Evolutionary conservation across 2,329 filamentous ascomycete genomes (phyloP).

Genomic region (Escovopsis sp.): DNA sequence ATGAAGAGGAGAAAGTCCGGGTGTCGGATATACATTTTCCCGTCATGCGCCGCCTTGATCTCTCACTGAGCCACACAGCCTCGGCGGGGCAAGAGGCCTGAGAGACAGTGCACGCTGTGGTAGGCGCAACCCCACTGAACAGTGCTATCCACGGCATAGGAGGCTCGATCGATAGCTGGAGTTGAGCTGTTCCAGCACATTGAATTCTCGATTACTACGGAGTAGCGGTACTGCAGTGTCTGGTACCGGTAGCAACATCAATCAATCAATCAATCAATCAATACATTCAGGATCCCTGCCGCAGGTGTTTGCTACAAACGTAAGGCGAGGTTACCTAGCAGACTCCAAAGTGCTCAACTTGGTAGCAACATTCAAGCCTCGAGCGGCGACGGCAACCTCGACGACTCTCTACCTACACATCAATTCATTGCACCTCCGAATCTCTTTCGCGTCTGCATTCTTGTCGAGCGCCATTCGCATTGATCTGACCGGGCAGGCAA

Average conservation of each 20-base stretch:
- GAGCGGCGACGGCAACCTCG: not conserved
- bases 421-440: not conserved
- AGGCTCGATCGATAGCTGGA: no score
- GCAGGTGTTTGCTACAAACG: not conserved
- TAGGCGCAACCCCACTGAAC: no score
- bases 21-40: not conserved
- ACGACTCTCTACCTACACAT: not conserved
- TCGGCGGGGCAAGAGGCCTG: no score
- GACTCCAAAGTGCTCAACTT: not conserved
- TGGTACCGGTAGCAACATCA: no score
- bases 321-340: slow-evolving; percentile 1
- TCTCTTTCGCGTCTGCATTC: not conserved
- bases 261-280: no score
- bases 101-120: no score
- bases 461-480: not conserved
- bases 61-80: no score
- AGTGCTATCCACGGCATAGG: no score
- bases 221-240: no score
- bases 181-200: no score
- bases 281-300: not conserved
- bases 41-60: not conserved
- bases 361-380: not conserved
- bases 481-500: not conserved
- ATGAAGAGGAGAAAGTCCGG: no score
- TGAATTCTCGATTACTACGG: no score